Evolutionary conservation across 495 filamentous ascomycete species (phyloP).

Genomic region (Daldinia caldariorum): DNA sequence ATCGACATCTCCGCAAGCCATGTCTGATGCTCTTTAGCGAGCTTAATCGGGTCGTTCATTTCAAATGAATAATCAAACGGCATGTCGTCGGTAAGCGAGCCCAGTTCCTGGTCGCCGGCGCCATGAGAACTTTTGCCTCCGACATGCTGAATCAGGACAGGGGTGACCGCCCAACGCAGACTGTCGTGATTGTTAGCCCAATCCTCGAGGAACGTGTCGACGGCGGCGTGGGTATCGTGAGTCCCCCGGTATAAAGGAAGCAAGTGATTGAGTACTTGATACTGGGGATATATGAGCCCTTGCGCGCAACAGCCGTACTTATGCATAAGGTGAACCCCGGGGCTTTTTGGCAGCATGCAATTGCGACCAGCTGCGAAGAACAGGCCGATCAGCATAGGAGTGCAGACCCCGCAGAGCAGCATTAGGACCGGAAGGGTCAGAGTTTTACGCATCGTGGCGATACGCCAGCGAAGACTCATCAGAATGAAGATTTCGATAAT

Average conservation of each 20-base stretch:
- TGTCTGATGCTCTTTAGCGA: conserved; percentile 28
- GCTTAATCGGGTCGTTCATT: conserved; percentile 36
- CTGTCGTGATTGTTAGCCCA: conserved; percentile 51
- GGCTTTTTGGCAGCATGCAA: conserved; percentile 40
- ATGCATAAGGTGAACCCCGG: conserved; percentile 52
- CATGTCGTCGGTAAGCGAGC: conserved; percentile 41
- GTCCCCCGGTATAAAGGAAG: conserved; percentile 52
- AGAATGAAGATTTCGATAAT: conserved; percentile 15
- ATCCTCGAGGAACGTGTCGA: conserved; percentile 60
- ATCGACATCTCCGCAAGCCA: conserved; percentile 20
- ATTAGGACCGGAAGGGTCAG: conserved; percentile 30
- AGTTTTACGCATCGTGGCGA: conserved; percentile 14
- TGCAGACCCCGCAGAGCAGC: conserved; percentile 32
- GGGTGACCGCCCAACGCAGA: conserved; percentile 62
- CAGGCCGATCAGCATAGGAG: conserved; percentile 47
- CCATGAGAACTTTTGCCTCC: conserved; percentile 34
- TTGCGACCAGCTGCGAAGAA: conserved; percentile 52
- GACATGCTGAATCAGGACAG: conserved; percentile 59
- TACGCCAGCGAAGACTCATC: conserved; percentile 23
- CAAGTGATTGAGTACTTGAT: conserved; percentile 55
- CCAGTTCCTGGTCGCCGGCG: conserved; percentile 35
- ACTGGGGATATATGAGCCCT: conserved; percentile 48
- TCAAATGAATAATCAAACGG: conserved; percentile 41
- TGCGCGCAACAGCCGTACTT: conserved; percentile 61
- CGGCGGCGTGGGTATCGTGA: conserved; percentile 48